Evolutionary conservation across 306 rosid species (phyloP).

Genomic region (Rubus idaeus): DNA sequence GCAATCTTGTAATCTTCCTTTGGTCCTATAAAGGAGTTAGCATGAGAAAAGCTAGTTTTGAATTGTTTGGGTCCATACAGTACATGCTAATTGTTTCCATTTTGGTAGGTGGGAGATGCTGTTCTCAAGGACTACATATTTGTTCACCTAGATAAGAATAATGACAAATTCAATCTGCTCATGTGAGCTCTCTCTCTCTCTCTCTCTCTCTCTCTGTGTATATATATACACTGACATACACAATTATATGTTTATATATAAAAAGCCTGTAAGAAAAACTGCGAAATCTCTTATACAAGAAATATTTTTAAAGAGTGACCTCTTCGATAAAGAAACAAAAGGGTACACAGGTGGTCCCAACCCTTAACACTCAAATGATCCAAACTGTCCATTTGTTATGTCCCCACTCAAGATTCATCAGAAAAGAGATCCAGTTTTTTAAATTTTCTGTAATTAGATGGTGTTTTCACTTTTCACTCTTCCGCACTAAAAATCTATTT

Average conservation of each 20-base stretch:
- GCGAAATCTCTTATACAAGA: not conserved
- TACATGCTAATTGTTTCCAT: slow-evolving; percentile 10
- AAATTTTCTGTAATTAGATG: not conserved
- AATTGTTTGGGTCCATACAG: not conserved
- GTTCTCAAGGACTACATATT: slow-evolving; percentile 67
- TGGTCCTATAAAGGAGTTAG: slow-evolving; percentile 7
- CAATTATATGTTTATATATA: not conserved
- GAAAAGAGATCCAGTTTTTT: not conserved
- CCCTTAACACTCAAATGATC: not conserved
- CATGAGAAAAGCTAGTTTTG: slow-evolving; percentile 13
- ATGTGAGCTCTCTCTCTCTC: slow-evolving; percentile 56
- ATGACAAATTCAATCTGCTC: slow-evolving; percentile 86
- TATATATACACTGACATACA: too few relatives aligned
- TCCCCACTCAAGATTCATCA: not conserved
- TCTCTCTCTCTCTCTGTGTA: not conserved
- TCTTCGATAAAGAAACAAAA: not conserved
- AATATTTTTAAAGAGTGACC: not conserved
- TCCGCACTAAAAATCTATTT: not conserved
- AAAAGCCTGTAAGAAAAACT: not conserved
- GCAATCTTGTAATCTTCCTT: not conserved
- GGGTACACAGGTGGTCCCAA: not conserved
- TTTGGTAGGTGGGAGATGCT: slow-evolving; percentile 66
- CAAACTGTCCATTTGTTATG: not conserved
- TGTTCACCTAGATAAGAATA: slow-evolving; percentile 79
- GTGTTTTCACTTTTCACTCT: not conserved